Conservation (phyloP, 441 rosid species). For the Manihot esculenta region DNA sequence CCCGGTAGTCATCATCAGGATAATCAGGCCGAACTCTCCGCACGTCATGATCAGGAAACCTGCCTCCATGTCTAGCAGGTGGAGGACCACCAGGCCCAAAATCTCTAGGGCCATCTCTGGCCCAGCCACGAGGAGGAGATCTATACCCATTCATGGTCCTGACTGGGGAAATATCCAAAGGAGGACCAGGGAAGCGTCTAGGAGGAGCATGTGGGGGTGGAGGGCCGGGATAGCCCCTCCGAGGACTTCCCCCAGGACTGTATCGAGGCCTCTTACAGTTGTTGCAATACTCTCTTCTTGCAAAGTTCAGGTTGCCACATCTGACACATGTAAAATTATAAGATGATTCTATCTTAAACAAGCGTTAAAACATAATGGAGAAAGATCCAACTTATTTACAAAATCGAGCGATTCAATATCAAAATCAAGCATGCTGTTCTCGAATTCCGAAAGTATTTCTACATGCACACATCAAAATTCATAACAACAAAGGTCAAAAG, state of each 20-base stretch:
- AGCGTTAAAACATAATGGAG: no score
- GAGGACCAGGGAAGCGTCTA: conserved; percentile 61
- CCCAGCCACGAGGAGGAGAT: conserved; percentile 77
- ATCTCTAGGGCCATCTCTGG: conserved; percentile 58
- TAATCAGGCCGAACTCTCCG: conserved; percentile 53
- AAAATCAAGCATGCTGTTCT: not conserved
- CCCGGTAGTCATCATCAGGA: conserved; percentile 55
- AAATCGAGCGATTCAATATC: not conserved
- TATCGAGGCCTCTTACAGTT: conserved; percentile 70
- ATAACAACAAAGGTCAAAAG: not conserved
- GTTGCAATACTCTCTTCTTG: conserved; percentile 72
- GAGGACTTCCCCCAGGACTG: conserved; percentile 59
- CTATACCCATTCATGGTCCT: conserved; percentile 58
- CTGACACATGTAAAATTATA: conserved; percentile 35
- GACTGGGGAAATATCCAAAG: conserved; percentile 59
- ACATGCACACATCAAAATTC: not conserved
- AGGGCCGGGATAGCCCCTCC: conserved; percentile 53
- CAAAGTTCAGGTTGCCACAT: conserved; percentile 82
- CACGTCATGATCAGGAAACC: conserved; percentile 54
- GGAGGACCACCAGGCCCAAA: conserved; percentile 47
- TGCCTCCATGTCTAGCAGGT: conserved; percentile 61
- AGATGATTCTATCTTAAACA: not conserved
- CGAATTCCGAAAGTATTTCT: not conserved
- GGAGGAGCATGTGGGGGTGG: conserved; percentile 47
- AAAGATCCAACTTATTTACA: not conserved